Conservation (phyloP, 345 rosid species). For the Populus alba region DNA sequence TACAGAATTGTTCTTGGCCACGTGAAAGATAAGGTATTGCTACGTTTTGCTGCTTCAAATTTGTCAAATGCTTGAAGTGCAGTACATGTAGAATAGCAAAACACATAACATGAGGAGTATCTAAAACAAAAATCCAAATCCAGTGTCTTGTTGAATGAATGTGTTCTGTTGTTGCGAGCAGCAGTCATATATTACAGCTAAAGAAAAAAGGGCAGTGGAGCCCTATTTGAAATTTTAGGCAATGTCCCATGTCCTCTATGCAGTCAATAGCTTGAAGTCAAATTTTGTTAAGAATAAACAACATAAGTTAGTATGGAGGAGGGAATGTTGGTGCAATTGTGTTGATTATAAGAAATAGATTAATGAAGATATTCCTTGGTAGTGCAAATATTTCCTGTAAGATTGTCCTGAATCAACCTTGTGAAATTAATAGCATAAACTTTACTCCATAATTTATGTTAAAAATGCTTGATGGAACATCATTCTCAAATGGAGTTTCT, state of each 20-base stretch:
- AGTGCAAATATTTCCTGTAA: neutral
- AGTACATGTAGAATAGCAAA: neutral
- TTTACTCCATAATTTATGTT: neutral
- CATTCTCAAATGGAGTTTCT: neutral
- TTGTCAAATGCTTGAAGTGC: neutral
- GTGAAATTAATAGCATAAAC: neutral
- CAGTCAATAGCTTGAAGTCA: neutral
- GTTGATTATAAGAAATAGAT: neutral
- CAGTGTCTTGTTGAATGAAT: neutral
- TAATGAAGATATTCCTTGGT: neutral
- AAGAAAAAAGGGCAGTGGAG: neutral
- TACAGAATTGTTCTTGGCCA: slow-evolving; percentile 90
- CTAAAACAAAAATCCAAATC: neutral
- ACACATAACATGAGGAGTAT: neutral
- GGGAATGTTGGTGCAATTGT: neutral
- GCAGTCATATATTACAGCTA: neutral
- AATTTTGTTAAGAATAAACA: neutral
- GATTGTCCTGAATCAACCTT: neutral
- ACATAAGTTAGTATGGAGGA: neutral
- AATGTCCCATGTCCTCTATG: neutral
- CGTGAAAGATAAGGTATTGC: slow-evolving; percentile 83
- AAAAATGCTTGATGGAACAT: neutral
- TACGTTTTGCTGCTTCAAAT: slow-evolving; percentile 4
- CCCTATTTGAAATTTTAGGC: neutral
- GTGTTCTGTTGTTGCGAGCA: neutral